phyloP scores from a whole-genome alignment of 768 basidiomycete species.

The Suillus spraguei region DNA sequence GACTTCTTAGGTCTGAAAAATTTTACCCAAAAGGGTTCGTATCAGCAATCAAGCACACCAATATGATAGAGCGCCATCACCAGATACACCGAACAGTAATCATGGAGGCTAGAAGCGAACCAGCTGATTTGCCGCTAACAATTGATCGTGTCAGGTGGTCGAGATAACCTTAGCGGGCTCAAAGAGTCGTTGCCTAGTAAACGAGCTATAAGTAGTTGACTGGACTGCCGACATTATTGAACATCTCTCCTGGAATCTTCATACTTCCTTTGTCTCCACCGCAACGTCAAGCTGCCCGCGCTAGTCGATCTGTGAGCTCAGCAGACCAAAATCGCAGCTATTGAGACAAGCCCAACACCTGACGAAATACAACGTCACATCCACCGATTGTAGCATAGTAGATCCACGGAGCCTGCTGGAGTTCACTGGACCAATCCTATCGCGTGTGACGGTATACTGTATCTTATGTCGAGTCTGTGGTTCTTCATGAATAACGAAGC shows the following conservation, averaged over 20 bases:
- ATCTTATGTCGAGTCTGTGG: neutral
- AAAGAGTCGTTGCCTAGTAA: neutral
- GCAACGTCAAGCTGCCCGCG: neutral
- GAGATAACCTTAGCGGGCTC: conserved; percentile 2
- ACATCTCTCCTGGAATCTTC: neutral
- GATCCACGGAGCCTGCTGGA: neutral
- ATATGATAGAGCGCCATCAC: neutral
- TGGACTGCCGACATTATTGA: neutral
- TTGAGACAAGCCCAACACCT: neutral
- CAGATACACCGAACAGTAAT: neutral
- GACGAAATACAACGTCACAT: neutral
- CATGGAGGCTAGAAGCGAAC: conserved; percentile 2
- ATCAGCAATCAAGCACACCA: conserved; percentile 1
- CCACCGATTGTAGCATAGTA: neutral
- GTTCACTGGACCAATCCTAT: conserved; percentile 3
- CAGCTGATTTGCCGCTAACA: conserved; percentile 1
- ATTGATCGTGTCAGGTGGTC: conserved; percentile 5
- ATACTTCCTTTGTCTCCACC: neutral
- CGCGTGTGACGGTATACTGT: neutral
- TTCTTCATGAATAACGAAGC: neutral
- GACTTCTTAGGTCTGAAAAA: neutral
- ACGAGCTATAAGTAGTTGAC: conserved; percentile 6
- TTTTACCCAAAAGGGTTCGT: neutral
- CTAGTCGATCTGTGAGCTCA: neutral
- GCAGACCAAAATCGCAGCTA: neutral